Base-by-base conservation (phyloP, 73 alveolate genomes). In the Blepharisma japonicum region DNA sequence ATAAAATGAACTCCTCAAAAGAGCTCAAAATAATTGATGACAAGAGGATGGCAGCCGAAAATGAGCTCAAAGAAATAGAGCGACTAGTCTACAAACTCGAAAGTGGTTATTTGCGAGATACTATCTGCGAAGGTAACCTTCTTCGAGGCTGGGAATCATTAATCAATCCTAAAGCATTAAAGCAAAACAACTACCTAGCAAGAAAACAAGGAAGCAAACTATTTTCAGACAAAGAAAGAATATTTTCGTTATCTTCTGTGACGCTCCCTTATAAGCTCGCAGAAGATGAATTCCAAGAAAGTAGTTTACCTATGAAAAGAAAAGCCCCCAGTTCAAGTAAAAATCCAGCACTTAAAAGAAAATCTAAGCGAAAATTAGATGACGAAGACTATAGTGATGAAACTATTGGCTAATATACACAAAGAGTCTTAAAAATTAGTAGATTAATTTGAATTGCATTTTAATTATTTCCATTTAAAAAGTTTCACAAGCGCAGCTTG, bases 141-240 rank as follows among this genome's bases (percentile, higher is more conserved):
- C 42, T 56, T 7, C 7, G 18, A 56, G 72, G 72, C 72, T 56
- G 72, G 72, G 72, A 56, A 14, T 8, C 72, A 56, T 20, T 56
- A 9, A 21, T 56, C 6, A 9, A 7, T 56, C 9, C 72, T 9
- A 56, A 56, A 21, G 47, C 72, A 56, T 7, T 7, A 7, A 56
- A 56, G 18, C 7, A 8, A 14, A 56, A 20, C 72, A 56, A 8
- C 18, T 8, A 14, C 9, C 72, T 38, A 7, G 25, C 72, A 14
- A 56, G 18, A 56, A 56, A 56, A 38, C 72, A 56, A 20, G 18
- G 18, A 6, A 38, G 72, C 25, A 7, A 38, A 21, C 7, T 38
- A 56, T 8, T 56, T 56, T 20, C 42, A 9, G 42, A 56, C 45
- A 56, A 56, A 56, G 72, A 56, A 9, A 7, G 72, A 21, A 20